Percentiles rank a stretch among this genome's conserved stretches.
Conservation (phyloP, 371 early-diverging fungal genomes). For the Syncephalastrum sp. region DNA sequence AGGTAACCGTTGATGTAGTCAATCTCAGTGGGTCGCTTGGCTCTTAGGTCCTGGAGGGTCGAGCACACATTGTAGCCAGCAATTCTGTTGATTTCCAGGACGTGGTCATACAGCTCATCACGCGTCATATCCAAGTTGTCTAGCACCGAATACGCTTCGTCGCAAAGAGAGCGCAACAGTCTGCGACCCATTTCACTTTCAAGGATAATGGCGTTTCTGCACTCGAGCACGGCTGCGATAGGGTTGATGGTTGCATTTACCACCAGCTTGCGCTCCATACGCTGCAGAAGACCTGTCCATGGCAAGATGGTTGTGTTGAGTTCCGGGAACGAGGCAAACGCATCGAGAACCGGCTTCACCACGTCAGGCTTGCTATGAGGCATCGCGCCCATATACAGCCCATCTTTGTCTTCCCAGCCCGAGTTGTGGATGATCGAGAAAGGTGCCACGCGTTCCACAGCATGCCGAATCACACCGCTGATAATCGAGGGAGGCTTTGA, state of each 20-base stretch:
- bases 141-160: constrained; percentile 31
- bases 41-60: constrained; percentile 52
- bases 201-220: constrained; percentile 40
- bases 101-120: constrained; percentile 23
- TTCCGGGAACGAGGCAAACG: constrained; percentile 23
- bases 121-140: constrained; percentile 23
- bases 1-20: constrained; percentile 66
- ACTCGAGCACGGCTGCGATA: constrained; percentile 46
- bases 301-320: constrained; percentile 23
- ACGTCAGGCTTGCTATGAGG: constrained; percentile 14
- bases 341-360: constrained; percentile 17
- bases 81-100: constrained; percentile 22
- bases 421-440: constrained; percentile 51
- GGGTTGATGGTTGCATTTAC: constrained; percentile 62
- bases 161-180: constrained; percentile 24
- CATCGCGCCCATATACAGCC: constrained; percentile 29
- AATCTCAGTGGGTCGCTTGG: constrained; percentile 49
- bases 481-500: constrained; percentile 37
- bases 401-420: constrained; percentile 41
- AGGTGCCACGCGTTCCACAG: constrained; percentile 33
- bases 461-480: constrained; percentile 59
- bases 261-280: constrained; percentile 54
- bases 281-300: constrained; percentile 39
- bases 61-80: constrained; percentile 56
- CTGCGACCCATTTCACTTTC: constrained; percentile 16